These are phyloP conservation scores for Cystobasidium sp. DNA, from an alignment of 1,284 basidiomycete species.

Conservation along the genomic window DNA sequence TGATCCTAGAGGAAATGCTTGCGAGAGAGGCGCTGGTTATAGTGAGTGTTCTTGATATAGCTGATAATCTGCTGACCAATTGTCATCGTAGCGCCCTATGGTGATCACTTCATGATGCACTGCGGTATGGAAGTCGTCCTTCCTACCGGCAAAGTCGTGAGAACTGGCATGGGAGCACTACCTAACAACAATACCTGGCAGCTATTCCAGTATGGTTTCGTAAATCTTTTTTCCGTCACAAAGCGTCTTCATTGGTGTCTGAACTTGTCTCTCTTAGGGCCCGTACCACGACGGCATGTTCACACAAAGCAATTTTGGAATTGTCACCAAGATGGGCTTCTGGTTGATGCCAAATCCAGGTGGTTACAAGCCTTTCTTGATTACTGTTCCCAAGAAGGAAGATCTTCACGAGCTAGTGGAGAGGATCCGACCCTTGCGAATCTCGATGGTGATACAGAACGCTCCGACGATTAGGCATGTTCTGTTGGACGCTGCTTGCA, in stretches of 20 bases:
- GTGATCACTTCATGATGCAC: slow-evolving; percentile 49
- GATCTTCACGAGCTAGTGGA: slow-evolving; percentile 47
- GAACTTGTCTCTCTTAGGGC: too few relatives aligned
- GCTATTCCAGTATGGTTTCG: slow-evolving; percentile 45
- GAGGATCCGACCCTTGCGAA: slow-evolving; percentile 47
- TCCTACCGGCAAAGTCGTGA: slow-evolving; percentile 50
- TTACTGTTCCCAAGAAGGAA: slow-evolving; percentile 48
- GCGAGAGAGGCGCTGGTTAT: slow-evolving; percentile 50
- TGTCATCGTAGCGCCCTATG: slow-evolving; percentile 18
- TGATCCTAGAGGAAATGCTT: slow-evolving; percentile 50
- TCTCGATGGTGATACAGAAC: slow-evolving; percentile 48
- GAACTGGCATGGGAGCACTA: slow-evolving; percentile 50
- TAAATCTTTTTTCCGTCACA: too few relatives aligned
- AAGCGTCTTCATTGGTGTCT: too few relatives aligned
- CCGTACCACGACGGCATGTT: slow-evolving; percentile 53
- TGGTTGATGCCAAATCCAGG: slow-evolving; percentile 51
- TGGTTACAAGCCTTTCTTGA: slow-evolving; percentile 50
- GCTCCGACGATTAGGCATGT: slow-evolving; percentile 48
- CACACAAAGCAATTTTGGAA: slow-evolving; percentile 47
- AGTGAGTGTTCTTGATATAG: slow-evolving; percentile 23
- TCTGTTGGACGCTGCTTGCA: slow-evolving; percentile 47
- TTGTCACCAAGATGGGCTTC: slow-evolving; percentile 49
- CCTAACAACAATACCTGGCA: slow-evolving; percentile 48
- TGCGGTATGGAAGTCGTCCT: slow-evolving; percentile 52
- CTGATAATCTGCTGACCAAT: neutral